Base-by-base conservation (phyloP, 306 rosid genomes). In the Citrullus colocynthis region DNA sequence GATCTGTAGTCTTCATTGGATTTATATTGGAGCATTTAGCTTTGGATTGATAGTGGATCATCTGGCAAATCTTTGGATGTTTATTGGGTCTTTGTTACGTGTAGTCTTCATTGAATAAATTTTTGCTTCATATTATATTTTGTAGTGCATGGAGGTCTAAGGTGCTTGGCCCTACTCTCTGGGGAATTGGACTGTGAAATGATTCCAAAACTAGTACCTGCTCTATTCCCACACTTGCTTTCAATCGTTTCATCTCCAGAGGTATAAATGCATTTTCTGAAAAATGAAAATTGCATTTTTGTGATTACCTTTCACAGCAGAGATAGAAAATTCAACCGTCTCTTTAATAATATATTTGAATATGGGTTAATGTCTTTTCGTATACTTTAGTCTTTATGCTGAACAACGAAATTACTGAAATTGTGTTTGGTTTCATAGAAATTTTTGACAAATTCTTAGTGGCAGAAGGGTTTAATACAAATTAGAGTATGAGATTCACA, bases 61-160 rank as follows among this genome's bases (percentile, higher is more conserved):
- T 2, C 15, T 52, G 57, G 57, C 7, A 52, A 20, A 52, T 16
- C 57, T 6, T 52, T 52, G 57, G 57, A 52, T 52, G 5, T 6
- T 0, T 52, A 52, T 52, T 52, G 20, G 57, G 20, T 52, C 8
- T 52, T 16, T 52, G 57, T 52, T 52, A 16, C 61, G 34, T 77
- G 70, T 78, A 2, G 65, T 74, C 2, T 49, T 52, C 58, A 17
- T 42, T 11, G 57, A 13, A 18, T 30, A 60, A 39, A 4, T 14
- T 42, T 77, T 21, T 42, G 52, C 78, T 82, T 51, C 24, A 66
- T 77, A 62, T 55, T 4, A 81, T 66, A 34, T 30, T 78, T 81
- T 86, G 76, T 82, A 94, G 98, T 92, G 45, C 90, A 90, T 86
- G 98, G 98, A 80, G 96, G 93, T 85, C 88, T 95, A 88, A 90